Conservation (phyloP, 345 rosid genomes). For the Cardamine resedifolia region DNA sequence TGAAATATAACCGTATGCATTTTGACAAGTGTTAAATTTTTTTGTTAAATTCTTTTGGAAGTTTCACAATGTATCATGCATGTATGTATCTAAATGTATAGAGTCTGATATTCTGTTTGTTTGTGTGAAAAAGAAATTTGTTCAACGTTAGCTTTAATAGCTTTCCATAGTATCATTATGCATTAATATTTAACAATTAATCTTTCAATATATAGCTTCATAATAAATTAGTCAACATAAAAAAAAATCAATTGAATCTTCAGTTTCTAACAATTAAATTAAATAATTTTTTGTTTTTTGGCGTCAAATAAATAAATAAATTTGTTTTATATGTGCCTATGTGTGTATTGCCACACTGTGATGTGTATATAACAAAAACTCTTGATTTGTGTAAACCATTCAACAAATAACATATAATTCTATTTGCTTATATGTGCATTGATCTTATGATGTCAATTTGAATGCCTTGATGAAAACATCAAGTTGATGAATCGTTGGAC, state of each 20-base stretch:
- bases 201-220: neutral
- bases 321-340: neutral
- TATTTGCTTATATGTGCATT: conserved; percentile 1
- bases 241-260: neutral
- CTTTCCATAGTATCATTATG: too few relatives aligned
- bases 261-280: neutral
- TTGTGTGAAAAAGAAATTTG: neutral
- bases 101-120: neutral
- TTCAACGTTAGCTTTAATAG: too few relatives aligned
- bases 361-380: neutral
- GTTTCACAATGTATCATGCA: conserved; percentile 15
- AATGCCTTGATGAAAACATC: neutral
- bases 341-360: neutral
- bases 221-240: neutral
- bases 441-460: neutral
- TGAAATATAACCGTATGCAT: conserved; percentile 21
- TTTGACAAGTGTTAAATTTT: conserved; percentile 24
- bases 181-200: neutral
- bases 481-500: neutral
- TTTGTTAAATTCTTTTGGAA: neutral
- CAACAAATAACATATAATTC: neutral
- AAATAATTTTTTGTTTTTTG: neutral
- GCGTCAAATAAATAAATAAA: too few relatives aligned
- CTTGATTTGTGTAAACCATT: neutral
- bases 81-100: neutral